Conservation (phyloP, 345 rosid species). For the Gynandropsis gynandra region DNA sequence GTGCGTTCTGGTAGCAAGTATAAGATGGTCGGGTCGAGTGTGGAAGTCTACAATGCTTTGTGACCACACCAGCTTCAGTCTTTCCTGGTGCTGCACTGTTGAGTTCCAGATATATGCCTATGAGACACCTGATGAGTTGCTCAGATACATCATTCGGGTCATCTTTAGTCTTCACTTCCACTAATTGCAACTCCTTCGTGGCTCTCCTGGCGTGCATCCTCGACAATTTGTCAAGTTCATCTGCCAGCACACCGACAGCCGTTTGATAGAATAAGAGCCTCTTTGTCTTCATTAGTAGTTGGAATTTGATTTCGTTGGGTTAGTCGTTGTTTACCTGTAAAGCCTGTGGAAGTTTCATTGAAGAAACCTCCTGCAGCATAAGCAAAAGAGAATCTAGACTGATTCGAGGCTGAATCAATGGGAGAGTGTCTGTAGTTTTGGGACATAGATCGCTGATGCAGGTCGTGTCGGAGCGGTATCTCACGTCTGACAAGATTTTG, state of each 20-base stretch:
- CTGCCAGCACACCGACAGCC: constrained; percentile 24
- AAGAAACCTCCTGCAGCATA: constrained; percentile 42
- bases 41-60: constrained; percentile 22
- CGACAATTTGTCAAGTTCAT: constrained; percentile 35
- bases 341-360: constrained; percentile 36
- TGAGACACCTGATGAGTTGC: constrained; percentile 60
- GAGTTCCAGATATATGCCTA: constrained; percentile 60
- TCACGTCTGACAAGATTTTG: constrained; percentile 27
- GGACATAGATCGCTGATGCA: constrained; percentile 41
- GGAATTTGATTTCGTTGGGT: neutral
- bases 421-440: constrained; percentile 37
- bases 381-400: constrained; percentile 56
- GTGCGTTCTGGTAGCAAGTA: constrained; percentile 29
- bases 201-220: constrained; percentile 37
- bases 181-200: constrained; percentile 28
- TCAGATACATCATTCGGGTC: constrained; percentile 71
- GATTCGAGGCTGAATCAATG: constrained; percentile 32
- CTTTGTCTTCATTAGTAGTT: neutral
- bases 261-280: neutral
- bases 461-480: constrained; percentile 24
- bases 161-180: constrained; percentile 32
- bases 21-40: constrained; percentile 18
- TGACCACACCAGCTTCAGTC: constrained; percentile 34
- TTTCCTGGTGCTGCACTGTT: constrained; percentile 36
- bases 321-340: constrained; percentile 33